Percentiles rank a stretch among this genome's conserved stretches.
Evolutionary conservation across 768 basidiomycete genomes (phyloP).

Genomic region (Termitomyces sp.): DNA sequence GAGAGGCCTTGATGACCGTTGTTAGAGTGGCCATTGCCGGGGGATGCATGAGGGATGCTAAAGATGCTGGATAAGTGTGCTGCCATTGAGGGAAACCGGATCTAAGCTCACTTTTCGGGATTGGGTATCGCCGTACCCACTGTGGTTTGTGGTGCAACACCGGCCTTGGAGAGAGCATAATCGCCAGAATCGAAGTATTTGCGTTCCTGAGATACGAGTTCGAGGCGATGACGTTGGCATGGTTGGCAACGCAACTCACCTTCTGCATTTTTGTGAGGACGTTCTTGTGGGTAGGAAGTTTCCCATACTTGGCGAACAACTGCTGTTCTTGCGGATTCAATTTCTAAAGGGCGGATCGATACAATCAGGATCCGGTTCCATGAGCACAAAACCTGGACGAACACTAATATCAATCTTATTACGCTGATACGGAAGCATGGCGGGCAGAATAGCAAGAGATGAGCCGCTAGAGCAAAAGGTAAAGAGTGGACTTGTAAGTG

Average conservation of each 20-base stretch:
- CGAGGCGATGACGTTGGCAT: constrained; percentile 10
- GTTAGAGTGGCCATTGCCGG: constrained; percentile 35
- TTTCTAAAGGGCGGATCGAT: constrained; percentile 42
- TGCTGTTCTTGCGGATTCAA: constrained; percentile 88
- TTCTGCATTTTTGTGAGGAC: constrained; percentile 93
- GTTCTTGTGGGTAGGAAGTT: constrained; percentile 91
- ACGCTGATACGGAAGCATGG: constrained; percentile 72
- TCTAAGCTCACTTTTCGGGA: constrained; percentile 78
- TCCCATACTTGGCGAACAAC: constrained; percentile 92
- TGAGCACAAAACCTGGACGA: constrained; percentile 22
- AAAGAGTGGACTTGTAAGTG: constrained; percentile 9
- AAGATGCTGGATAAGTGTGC: constrained; percentile 12
- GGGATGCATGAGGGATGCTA: constrained; percentile 88
- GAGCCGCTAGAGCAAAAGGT: constrained; percentile 17
- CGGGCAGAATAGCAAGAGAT: constrained; percentile 19
- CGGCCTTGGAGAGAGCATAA: constrained; percentile 95
- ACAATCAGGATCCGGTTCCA: constrained; percentile 14
- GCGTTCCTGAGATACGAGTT: constrained; percentile 61
- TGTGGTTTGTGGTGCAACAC: constrained; percentile 77
- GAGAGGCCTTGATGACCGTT: constrained; percentile 55
- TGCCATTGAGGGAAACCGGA: constrained; percentile 1
- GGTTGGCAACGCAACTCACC: constrained; percentile 37
- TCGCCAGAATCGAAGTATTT: constrained; percentile 99
- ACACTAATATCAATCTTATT: constrained; percentile 96
- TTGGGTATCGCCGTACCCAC: constrained; percentile 98